Percentiles rank a stretch among this genome's conserved stretches.
phyloP scores from a whole-genome alignment of 371 early-diverging fungal species.

The Rhizopus stolonifer region DNA sequence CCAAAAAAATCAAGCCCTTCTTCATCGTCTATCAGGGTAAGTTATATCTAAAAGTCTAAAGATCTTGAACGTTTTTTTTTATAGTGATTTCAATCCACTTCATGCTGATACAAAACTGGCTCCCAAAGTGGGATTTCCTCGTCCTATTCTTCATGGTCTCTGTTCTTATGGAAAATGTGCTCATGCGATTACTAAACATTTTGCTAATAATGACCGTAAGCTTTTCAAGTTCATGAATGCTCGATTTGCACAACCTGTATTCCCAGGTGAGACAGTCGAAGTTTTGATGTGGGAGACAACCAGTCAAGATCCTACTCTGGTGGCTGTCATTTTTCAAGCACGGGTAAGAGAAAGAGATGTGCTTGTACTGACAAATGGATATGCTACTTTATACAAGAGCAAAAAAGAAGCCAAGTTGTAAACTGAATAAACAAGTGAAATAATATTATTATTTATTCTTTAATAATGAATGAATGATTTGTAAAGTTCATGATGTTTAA shows the following conservation, averaged over 20 bases:
- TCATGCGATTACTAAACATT: constrained; percentile 54
- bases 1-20: constrained; percentile 54
- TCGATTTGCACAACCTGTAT: constrained; percentile 70
- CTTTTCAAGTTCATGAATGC: constrained; percentile 61
- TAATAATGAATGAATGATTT: too few relatives aligned
- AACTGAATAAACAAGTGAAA: constrained; percentile 2
- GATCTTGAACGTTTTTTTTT: background rate
- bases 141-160: constrained; percentile 70
- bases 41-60: background rate
- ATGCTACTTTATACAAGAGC: constrained; percentile 39
- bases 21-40: constrained; percentile 60
- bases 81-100: constrained; percentile 70
- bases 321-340: constrained; percentile 52
- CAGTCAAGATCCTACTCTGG: constrained; percentile 31
- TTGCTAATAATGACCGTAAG: constrained; percentile 51
- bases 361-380: constrained; percentile 51
- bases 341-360: constrained; percentile 50
- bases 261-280: constrained; percentile 64
- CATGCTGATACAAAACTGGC: constrained; percentile 65
- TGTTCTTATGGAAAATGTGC: constrained; percentile 64
- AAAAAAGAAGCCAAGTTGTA: constrained; percentile 31
- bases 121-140: constrained; percentile 60
- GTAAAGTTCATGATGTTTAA: too few relatives aligned
- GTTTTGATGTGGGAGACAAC: constrained; percentile 68
- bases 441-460: too few relatives aligned